Percentiles rank a stretch among this genome's conserved stretches.
These are phyloP conservation scores for Neofusicoccum parvum DNA, from an alignment of 2,329 filamentous ascomycete genomes.

Conservation along the genomic window DNA sequence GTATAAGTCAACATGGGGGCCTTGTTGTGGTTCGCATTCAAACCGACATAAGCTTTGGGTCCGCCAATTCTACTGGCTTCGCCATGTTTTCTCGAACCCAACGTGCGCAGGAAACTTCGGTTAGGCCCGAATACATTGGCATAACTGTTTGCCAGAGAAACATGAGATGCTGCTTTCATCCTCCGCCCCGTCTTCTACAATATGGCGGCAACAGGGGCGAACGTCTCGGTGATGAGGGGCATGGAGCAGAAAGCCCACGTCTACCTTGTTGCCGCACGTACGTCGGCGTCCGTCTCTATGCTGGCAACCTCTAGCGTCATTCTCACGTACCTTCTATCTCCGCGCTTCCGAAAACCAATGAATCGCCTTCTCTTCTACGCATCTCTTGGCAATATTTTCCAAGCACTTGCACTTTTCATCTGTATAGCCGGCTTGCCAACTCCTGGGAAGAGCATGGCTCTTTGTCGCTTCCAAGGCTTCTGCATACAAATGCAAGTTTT, in stretches of 20 bases:
- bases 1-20: too few relatives aligned
- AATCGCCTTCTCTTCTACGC: constrained; percentile 86
- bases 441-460: constrained; percentile 49
- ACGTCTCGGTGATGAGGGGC: background rate
- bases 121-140: too few relatives aligned
- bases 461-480: constrained; percentile 78
- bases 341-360: constrained; percentile 79
- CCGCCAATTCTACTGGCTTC: too few relatives aligned
- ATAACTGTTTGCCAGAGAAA: too few relatives aligned
- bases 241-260: background rate
- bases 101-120: too few relatives aligned
- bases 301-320: constrained; percentile 53
- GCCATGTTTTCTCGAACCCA: too few relatives aligned
- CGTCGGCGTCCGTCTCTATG: background rate
- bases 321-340: constrained; percentile 66
- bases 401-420: constrained; percentile 75
- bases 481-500: constrained; percentile 77
- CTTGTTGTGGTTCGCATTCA: too few relatives aligned
- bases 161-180: too few relatives aligned
- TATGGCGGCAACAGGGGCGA: background rate
- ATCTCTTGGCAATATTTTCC: constrained; percentile 77
- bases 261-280: background rate
- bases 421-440: constrained; percentile 60
- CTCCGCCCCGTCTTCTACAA: background rate
- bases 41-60: too few relatives aligned